These are phyloP conservation scores for Penicillium corylophilum DNA, from an alignment of 2,329 filamentous ascomycete genomes.

Conservation along the genomic window DNA sequence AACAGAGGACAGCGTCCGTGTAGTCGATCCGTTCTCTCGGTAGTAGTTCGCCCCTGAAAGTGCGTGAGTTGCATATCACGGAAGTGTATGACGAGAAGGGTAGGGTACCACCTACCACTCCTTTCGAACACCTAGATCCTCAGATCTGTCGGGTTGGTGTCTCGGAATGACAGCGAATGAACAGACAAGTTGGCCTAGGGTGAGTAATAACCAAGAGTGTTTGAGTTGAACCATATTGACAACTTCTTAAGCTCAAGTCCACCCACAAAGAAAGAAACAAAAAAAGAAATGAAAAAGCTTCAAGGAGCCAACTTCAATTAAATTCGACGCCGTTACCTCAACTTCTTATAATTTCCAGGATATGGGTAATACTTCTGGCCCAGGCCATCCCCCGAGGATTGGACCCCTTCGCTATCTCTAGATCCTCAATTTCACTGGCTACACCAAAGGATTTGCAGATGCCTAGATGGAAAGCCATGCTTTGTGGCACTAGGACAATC, in stretches of 20 bases:
- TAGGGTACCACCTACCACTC: constrained; percentile 13
- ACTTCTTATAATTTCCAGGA: neutral
- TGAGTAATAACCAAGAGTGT: neutral
- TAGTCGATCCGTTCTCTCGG: constrained; percentile 21
- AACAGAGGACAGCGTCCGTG: constrained; percentile 26
- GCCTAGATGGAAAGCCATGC: neutral
- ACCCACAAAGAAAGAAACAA: neutral
- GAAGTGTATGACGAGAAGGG: neutral
- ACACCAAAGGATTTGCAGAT: neutral
- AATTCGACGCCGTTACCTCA: neutral
- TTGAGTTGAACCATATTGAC: neutral
- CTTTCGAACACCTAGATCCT: constrained; percentile 3
- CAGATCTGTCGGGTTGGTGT: neutral
- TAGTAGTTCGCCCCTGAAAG: constrained; percentile 21
- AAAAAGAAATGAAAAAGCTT: neutral
- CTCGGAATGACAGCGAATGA: neutral
- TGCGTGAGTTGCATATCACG: neutral
- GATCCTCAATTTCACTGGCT: neutral
- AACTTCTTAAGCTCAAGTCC: neutral
- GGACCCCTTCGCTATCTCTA: neutral
- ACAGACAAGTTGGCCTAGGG: neutral
- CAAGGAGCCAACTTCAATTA: neutral
- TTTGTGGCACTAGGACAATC: neutral
- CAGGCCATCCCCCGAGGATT: neutral
- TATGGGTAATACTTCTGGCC: neutral